phyloP scores from a whole-genome alignment of 1,139 yeast genomes.

The Zygosaccharomyces sapae region DNA sequence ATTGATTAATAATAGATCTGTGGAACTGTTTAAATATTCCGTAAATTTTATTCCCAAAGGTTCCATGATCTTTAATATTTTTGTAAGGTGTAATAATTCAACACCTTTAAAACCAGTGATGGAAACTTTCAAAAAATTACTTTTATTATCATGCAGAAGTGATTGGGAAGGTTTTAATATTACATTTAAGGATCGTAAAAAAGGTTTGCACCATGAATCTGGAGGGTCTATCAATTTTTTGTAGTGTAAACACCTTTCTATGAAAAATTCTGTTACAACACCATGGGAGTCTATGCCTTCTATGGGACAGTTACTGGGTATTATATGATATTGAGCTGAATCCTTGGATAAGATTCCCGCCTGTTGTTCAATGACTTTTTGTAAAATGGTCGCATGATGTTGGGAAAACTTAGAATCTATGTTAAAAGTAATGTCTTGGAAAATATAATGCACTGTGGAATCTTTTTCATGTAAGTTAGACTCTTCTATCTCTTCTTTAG shows the following conservation, averaged over 20 bases:
- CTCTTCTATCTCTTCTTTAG: slow-evolving; percentile 1
- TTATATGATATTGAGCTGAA: slow-evolving; percentile 13
- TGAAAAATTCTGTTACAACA: slow-evolving; percentile 73
- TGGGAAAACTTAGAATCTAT: slow-evolving; percentile 20
- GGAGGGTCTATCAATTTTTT: slow-evolving; percentile 41
- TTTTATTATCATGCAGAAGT: slow-evolving; percentile 15
- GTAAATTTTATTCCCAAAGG: slow-evolving; percentile 47
- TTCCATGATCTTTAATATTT: slow-evolving; percentile 48
- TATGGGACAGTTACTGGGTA: slow-evolving; percentile 25
- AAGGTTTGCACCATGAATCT: slow-evolving; percentile 75
- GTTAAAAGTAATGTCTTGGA: slow-evolving; percentile 16
- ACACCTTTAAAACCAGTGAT: slow-evolving; percentile 82
- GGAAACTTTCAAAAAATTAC: slow-evolving; percentile 47
- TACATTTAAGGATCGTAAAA: slow-evolving; percentile 41
- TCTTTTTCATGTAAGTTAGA: background rate
- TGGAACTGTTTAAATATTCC: slow-evolving; percentile 49
- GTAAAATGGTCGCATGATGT: slow-evolving; percentile 22
- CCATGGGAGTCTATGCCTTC: slow-evolving; percentile 10
- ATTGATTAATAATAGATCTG: slow-evolving; percentile 64
- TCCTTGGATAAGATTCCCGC: slow-evolving; percentile 19
- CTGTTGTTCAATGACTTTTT: slow-evolving; percentile 27
- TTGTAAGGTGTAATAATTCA: slow-evolving; percentile 69
- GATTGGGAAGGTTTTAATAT: slow-evolving; percentile 24
- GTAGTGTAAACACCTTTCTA: slow-evolving; percentile 73
- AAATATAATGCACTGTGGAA: slow-evolving; percentile 8